Conservation (phyloP, 768 basidiomycete genomes). For the Pholiota microspora region DNA sequence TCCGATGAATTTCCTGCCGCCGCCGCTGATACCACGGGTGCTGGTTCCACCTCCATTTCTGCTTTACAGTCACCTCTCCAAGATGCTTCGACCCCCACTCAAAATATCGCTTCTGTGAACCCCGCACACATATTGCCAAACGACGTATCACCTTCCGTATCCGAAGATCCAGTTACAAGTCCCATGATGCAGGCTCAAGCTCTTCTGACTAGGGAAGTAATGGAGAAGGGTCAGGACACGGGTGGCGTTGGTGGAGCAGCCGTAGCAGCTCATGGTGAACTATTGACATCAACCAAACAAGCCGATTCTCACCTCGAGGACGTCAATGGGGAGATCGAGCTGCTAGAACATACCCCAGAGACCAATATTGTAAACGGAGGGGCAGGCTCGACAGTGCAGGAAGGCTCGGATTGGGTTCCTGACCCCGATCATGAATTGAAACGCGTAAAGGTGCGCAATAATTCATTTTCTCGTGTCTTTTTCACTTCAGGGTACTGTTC, state of each 20-base stretch:
- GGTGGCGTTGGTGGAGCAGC: slow-evolving; percentile 12
- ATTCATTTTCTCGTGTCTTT: background rate
- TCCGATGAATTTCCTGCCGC: slow-evolving; percentile 24
- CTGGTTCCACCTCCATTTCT: slow-evolving; percentile 23
- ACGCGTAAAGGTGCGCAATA: slow-evolving; percentile 72
- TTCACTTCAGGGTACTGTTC: background rate
- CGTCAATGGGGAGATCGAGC: slow-evolving; percentile 42
- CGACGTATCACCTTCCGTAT: slow-evolving; percentile 7
- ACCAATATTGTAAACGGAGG: slow-evolving; percentile 32
- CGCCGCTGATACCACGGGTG: slow-evolving; percentile 27
- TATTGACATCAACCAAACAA: slow-evolving; percentile 33
- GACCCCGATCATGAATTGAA: slow-evolving; percentile 75
- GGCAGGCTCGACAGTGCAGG: slow-evolving; percentile 37
- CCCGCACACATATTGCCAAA: slow-evolving; percentile 13
- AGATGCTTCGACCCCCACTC: slow-evolving; percentile 17
- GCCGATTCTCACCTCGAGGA: slow-evolving; percentile 31
- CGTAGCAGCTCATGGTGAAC: slow-evolving; percentile 22
- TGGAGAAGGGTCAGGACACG: slow-evolving; percentile 16
- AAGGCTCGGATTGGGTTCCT: slow-evolving; percentile 63
- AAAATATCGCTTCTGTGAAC: slow-evolving; percentile 10
- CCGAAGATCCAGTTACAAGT: slow-evolving; percentile 4
- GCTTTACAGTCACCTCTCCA: slow-evolving; percentile 18
- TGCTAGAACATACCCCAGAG: slow-evolving; percentile 43
- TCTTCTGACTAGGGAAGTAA: slow-evolving; percentile 13
- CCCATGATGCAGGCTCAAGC: slow-evolving; percentile 13